Percentiles rank a stretch among this genome's conserved stretches.
phyloP scores from a whole-genome alignment of 108 stramenopile species.

The Cylindrotheca closterium region DNA sequence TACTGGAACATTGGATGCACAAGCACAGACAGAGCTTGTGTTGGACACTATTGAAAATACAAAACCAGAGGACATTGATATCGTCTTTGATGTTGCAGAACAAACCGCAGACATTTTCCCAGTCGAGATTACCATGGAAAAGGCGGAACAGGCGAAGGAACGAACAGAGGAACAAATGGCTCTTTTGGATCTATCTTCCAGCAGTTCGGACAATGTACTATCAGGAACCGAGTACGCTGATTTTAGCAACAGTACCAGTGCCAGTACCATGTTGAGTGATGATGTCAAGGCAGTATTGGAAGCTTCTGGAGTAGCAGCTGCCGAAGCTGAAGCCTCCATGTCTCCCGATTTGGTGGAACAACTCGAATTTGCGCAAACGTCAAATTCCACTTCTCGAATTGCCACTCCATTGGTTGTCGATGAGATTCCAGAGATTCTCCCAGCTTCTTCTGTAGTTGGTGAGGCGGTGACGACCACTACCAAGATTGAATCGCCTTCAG shows the following conservation, averaged over 20 bases:
- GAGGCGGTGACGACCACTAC: conserved; percentile 4
- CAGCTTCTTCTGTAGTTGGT: conserved; percentile 18
- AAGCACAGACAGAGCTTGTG: neutral
- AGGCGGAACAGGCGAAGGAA: neutral
- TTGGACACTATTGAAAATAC: neutral
- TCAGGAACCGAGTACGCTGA: neutral
- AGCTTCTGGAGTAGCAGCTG: conserved; percentile 24
- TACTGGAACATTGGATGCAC: neutral
- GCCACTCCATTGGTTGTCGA: neutral
- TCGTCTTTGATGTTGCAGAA: neutral
- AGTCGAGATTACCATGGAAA: neutral
- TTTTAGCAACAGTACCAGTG: neutral
- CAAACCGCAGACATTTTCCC: neutral
- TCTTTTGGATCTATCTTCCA: too few species aligned
- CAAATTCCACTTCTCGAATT: neutral
- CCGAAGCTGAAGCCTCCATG: conserved; percentile 32
- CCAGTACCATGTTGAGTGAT: conserved; percentile 6
- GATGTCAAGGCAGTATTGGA: conserved; percentile 45
- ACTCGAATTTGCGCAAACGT: conserved; percentile 6
- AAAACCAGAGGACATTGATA: neutral
- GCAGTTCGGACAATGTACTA: neutral
- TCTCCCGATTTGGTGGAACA: conserved; percentile 18
- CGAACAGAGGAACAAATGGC: neutral
- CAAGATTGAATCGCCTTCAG: conserved; percentile 40
- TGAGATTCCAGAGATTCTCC: conserved; percentile 11